A percentile compares a stretch with the other conserved stretches of the same genome.
phyloP scores from a whole-genome alignment of 2,329 filamentous ascomycete species.

The Pseudopyricularia javanii region DNA sequence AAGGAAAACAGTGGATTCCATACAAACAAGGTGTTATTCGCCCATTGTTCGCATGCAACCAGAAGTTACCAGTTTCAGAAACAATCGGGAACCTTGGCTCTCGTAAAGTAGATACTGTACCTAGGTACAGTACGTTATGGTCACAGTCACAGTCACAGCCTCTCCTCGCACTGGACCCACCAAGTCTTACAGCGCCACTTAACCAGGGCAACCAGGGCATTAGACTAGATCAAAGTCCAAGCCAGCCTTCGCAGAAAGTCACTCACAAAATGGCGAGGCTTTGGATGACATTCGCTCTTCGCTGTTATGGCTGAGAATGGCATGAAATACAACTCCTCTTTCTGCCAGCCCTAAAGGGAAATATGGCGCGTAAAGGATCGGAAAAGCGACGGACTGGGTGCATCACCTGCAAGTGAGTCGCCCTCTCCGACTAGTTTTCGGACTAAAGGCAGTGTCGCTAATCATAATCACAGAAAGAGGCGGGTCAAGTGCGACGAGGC shows the following conservation, averaged over 20 bases:
- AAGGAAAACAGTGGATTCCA: too few relatives aligned
- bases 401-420: slow-evolving; percentile 3
- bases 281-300: neutral
- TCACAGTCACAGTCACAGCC: too few relatives aligned
- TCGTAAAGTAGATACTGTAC: too few relatives aligned
- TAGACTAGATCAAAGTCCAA: neutral
- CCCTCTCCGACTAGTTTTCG: neutral
- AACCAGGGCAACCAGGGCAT: neutral
- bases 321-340: neutral
- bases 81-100: too few relatives aligned
- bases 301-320: neutral
- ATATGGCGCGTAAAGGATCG: neutral
- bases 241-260: neutral
- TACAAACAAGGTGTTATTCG: too few relatives aligned
- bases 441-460: too few relatives aligned
- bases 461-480: slow-evolving; percentile 17
- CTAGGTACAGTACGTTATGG: too few relatives aligned
- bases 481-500: slow-evolving; percentile 19
- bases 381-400: slow-evolving; percentile 4
- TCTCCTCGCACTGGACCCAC: neutral
- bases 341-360: neutral
- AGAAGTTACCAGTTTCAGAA: too few relatives aligned
- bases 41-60: too few relatives aligned
- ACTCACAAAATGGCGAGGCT: neutral
- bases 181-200: neutral